Evolutionary conservation across 768 basidiomycete genomes (phyloP).

Genomic region (Termitomyces sp.): DNA sequence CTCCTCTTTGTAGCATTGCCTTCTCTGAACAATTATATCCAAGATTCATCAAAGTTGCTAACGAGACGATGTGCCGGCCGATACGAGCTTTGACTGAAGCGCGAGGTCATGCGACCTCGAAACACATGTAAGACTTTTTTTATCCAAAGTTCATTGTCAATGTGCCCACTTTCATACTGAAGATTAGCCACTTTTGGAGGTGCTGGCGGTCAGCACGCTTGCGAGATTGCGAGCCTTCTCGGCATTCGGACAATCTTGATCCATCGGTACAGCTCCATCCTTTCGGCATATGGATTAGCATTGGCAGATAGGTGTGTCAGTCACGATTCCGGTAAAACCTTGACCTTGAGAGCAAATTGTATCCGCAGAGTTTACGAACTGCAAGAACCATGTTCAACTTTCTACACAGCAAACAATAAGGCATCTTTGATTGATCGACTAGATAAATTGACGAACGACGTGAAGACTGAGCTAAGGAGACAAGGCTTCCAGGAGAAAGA

Average conservation of each 20-base stretch:
- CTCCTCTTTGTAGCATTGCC: neutral
- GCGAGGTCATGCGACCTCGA: constrained; percentile 74
- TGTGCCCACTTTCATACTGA: neutral
- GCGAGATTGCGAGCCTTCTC: constrained; percentile 81
- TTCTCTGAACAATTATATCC: neutral
- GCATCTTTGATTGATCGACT: constrained; percentile 54
- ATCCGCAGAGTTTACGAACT: constrained; percentile 68
- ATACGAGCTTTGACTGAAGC: constrained; percentile 91
- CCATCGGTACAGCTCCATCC: constrained; percentile 86
- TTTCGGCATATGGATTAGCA: constrained; percentile 93
- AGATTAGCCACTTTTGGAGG: constrained; percentile 87
- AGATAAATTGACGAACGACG: constrained; percentile 59
- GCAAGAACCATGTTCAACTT: constrained; percentile 85
- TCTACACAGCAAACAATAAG: constrained; percentile 59
- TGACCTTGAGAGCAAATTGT: neutral
- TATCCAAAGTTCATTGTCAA: neutral
- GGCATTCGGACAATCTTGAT: constrained; percentile 87
- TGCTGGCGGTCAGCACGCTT: constrained; percentile 88
- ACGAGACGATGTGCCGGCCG: constrained; percentile 94
- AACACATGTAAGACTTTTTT: constrained; percentile 47
- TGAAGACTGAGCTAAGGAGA: constrained; percentile 56
- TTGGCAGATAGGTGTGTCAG: constrained; percentile 61
- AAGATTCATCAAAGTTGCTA: constrained; percentile 93
- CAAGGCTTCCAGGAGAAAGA: constrained; percentile 79
- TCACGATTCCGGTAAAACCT: neutral